phyloP scores from a whole-genome alignment of 2,329 filamentous ascomycete genomes.

The Fusarium sp. region DNA sequence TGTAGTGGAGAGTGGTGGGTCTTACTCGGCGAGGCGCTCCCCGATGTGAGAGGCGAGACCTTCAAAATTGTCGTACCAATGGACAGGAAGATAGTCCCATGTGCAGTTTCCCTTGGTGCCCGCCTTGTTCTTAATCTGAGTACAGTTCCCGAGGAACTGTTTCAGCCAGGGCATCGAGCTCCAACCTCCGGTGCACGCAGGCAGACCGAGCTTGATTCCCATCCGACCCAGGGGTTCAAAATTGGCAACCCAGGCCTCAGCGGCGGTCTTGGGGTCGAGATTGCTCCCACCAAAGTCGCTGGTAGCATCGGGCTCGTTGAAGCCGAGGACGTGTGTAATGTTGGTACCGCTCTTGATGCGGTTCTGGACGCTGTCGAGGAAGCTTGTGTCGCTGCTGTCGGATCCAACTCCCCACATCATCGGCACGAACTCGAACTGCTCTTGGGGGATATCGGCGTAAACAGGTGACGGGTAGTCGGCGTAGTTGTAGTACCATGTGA shows the following conservation, averaged over 20 bases:
- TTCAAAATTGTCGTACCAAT: constrained; percentile 78
- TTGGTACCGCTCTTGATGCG: constrained; percentile 66
- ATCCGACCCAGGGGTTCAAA: constrained; percentile 75
- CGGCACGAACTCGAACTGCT: constrained; percentile 78
- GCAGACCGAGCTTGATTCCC: constrained; percentile 77
- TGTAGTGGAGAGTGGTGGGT: not conserved
- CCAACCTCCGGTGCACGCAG: constrained; percentile 73
- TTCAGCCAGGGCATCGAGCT: constrained; percentile 74
- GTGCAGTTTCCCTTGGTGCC: constrained; percentile 64
- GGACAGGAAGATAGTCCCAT: constrained; percentile 72
- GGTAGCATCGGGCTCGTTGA: constrained; percentile 82
- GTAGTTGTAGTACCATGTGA: constrained; percentile 93
- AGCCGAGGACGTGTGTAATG: constrained; percentile 76
- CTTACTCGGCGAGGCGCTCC: constrained; percentile 54
- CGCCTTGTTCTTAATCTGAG: constrained; percentile 63
- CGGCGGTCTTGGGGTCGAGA: constrained; percentile 70
- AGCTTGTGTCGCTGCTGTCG: constrained; percentile 65
- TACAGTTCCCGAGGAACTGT: constrained; percentile 74
- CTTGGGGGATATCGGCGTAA: constrained; percentile 62
- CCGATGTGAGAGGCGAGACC: constrained; percentile 76
- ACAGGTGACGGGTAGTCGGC: constrained; percentile 64
- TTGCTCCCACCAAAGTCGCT: constrained; percentile 69
- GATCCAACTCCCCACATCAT: constrained; percentile 79
- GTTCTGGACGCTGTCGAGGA: constrained; percentile 68
- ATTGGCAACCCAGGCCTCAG: constrained; percentile 76